Conservation (phyloP, 257 asterid species). For the Thymus mandschuricus region DNA sequence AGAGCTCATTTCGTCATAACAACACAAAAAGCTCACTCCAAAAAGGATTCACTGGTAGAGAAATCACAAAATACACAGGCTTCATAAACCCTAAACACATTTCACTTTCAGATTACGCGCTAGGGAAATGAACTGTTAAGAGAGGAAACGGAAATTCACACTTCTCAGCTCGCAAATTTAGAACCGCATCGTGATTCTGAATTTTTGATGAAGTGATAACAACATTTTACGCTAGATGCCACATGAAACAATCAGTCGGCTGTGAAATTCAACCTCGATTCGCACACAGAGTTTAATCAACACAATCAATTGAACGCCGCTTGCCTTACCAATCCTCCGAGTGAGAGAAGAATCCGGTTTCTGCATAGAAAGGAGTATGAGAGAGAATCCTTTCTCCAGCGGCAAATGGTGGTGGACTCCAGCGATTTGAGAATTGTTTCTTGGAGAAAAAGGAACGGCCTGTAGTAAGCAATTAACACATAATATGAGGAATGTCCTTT, state of each 20-base stretch:
- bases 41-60: no score
- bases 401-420: background rate
- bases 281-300: background rate
- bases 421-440: background rate
- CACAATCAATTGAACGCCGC: background rate
- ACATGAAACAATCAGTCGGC: background rate
- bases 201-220: background rate
- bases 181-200: background rate
- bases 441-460: background rate
- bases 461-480: slow-evolving; percentile 16
- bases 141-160: background rate
- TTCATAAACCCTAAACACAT: no score
- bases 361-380: no score
- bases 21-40: no score
- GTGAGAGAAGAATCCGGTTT: background rate
- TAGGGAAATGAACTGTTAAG: no score
- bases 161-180: background rate
- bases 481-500: slow-evolving; percentile 16
- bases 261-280: background rate
- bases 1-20: no score
- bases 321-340: background rate
- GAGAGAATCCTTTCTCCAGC: background rate
- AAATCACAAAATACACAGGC: no score
- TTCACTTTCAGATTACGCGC: no score
- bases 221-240: background rate